phyloP scores from a whole-genome alignment of 306 rosid genomes.

The Fragaria vesca region DNA sequence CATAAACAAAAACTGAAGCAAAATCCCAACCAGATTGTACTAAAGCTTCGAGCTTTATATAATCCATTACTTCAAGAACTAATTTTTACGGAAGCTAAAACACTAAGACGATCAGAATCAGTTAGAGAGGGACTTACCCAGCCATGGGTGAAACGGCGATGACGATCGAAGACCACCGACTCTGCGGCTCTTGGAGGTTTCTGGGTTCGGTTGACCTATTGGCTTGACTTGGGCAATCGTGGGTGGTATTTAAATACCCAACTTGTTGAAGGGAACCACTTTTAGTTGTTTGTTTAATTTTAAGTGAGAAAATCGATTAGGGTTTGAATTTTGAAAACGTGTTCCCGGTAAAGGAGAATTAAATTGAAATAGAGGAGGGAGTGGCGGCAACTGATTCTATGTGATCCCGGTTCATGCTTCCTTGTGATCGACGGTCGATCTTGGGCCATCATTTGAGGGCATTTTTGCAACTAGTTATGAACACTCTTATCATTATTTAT shows the following conservation, averaged over 20 bases:
- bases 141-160: constrained; percentile 40
- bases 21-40: neutral
- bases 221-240: neutral
- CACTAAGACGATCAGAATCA: neutral
- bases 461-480: no score
- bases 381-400: neutral
- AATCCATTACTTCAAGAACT: neutral
- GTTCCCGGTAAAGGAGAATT: neutral
- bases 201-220: neutral
- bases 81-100: neutral
- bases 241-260: neutral
- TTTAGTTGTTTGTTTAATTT: neutral
- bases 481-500: no score
- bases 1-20: neutral
- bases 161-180: constrained; percentile 11
- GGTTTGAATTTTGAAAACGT: constrained; percentile 10
- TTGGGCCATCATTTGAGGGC: neutral
- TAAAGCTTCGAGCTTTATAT: neutral
- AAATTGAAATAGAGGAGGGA: neutral
- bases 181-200: neutral
- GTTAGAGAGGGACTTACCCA: constrained; percentile 43
- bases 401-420: neutral
- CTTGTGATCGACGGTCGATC: neutral
- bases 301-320: neutral
- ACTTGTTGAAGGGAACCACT: no score